Base-by-base conservation (phyloP, 495 filamentous ascomycete species). In the Xylaria curta region DNA sequence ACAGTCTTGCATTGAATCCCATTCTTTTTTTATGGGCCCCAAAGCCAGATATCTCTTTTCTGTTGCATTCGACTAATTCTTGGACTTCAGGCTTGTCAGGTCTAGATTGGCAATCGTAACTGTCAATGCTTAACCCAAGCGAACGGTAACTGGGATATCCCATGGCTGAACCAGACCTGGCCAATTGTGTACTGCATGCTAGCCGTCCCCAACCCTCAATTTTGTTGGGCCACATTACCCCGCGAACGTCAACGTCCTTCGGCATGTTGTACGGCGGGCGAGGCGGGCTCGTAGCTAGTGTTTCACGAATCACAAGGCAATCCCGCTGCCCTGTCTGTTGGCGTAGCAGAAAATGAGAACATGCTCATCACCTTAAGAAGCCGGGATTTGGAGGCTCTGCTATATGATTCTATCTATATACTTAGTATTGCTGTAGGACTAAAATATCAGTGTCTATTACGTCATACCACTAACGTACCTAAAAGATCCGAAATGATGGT, bases 1-100 rank as follows among this genome's bases (percentile, higher is more conserved):
- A 42, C 49, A 61, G 65, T 69, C 53, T 36, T 67, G 64, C 19
- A 38, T 60, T 4, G 44, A 44, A 44, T 31, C 62, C 42, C 40
- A n/a, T 21, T n/a, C 28, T 6, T 40, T 65, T 64, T 65, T n/a
- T 49, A 12, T 65, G 62, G 42, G 62, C 33, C 60, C 36, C 60
- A 40, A 26, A 42, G 58, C 17, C 13, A 38, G 8, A 6, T n/a
- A 60, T 38, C 17, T 15, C 4, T 60, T n/a, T 21, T 60, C 2
- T 38, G 33, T 60, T 3, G 58, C 33, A 60, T 28, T 60, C 15
- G 6, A 0, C 13, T 28, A 5, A 1, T 17, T 24, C 53, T 0
- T 28, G 12, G 4, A 17, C 26, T 51, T 56, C 51, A 31, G 7
- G 28, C 28, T 31, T 31, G 28, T 31, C 28, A 31, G 26, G 0